Base-by-base conservation (phyloP, 2,329 filamentous ascomycete genomes). In the Aspergillus alliaceus region DNA sequence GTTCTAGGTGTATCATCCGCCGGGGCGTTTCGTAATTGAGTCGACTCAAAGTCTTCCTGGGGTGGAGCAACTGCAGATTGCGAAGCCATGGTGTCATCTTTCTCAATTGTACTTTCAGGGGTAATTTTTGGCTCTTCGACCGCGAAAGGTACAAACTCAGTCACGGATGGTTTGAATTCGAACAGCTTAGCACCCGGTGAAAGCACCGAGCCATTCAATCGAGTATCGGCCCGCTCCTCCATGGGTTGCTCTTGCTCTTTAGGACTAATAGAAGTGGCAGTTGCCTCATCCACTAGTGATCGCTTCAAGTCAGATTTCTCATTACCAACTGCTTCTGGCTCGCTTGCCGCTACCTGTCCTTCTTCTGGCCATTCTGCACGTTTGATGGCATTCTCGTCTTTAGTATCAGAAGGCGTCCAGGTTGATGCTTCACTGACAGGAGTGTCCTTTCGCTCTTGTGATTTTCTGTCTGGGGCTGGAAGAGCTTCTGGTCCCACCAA, bases 141-240 rank as follows among this genome's bases (percentile, higher is more conserved):
- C 2, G 58, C 40, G 25, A 61, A 58, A 15, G 69, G 66, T 27
- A 69, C 60, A 53, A 73, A 70, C 47, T 69, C 63, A 39, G 68
- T 57, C 52, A 71, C 66, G 51, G 66, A 66, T 58, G 74, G 66
- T 57, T 75, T 72, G 64, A 78, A 81, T 54, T 82, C 82, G 69
- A 95, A 96, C 0, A 89, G 82, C 65, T 84, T 85, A 0, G 90
- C 89, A 15, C 85, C 82, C 4, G 89, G 88, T 34, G 90, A 93
- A 24, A 93, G 78, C 4, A 86, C 86, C 63, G 82, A 82, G 63
- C 79, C 79, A 68, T 71, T 73, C 37, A 54, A 27, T 14, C 64
- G 60, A 46, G 59, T 60, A 54, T 68, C 65, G n/a, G 66, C 59
- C 31, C 56, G 22, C 48, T 64, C 61, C 15, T 66, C 53, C 34